phyloP scores from a whole-genome alignment of 306 rosid genomes.

The Biancaea sappan region DNA sequence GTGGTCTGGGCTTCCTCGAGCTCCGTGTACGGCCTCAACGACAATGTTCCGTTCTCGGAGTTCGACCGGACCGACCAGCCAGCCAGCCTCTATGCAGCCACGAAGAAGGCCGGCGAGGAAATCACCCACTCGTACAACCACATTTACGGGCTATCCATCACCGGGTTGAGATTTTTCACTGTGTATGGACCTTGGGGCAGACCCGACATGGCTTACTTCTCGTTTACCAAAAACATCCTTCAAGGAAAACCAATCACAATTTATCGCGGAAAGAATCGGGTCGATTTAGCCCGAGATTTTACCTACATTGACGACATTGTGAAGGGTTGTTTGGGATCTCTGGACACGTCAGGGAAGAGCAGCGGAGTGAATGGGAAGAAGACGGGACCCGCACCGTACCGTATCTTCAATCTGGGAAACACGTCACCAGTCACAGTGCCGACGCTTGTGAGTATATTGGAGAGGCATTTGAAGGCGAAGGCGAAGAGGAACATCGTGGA shows the following conservation, averaged over 20 bases:
- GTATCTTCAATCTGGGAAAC: slow-evolving; percentile 83
- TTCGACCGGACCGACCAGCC: slow-evolving; percentile 75
- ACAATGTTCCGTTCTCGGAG: slow-evolving; percentile 70
- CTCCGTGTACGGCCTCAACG: slow-evolving; percentile 85
- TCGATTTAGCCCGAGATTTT: slow-evolving; percentile 78
- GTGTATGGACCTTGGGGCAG: slow-evolving; percentile 96
- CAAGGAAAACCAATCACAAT: slow-evolving; percentile 85
- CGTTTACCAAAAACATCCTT: slow-evolving; percentile 73
- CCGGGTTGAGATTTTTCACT: slow-evolving; percentile 83
- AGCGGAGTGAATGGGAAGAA: slow-evolving; percentile 93
- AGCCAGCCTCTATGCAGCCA: slow-evolving; percentile 80
- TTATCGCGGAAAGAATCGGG: slow-evolving; percentile 76
- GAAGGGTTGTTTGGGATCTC: slow-evolving; percentile 76
- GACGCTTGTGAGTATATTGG: slow-evolving; percentile 67
- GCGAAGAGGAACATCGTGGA: slow-evolving; percentile 82
- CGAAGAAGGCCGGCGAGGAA: slow-evolving; percentile 92
- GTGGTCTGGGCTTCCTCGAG: slow-evolving; percentile 90
- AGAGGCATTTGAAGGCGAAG: slow-evolving; percentile 72
- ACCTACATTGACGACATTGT: slow-evolving; percentile 87
- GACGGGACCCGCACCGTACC: slow-evolving; percentile 60
- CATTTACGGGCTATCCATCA: slow-evolving; percentile 77
- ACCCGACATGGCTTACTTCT: slow-evolving; percentile 94
- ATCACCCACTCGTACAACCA: slow-evolving; percentile 83
- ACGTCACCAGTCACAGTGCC: slow-evolving; percentile 93
- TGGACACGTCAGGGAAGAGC: slow-evolving; percentile 73